These are phyloP conservation scores for Alternaria consortialis DNA, from an alignment of 2,329 filamentous ascomycete genomes.

Conservation along the genomic window DNA sequence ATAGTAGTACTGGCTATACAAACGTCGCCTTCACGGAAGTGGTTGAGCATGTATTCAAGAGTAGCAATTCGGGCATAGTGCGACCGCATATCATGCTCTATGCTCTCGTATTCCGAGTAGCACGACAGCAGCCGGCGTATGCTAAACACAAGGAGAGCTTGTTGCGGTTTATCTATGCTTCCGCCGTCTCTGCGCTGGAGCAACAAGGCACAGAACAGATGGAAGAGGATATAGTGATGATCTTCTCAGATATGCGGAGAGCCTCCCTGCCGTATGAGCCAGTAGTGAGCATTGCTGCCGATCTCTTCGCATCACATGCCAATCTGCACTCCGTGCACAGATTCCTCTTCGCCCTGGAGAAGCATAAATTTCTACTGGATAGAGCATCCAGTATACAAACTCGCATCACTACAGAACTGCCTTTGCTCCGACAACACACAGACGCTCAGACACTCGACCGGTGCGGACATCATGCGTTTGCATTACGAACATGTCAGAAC, in stretches of 20 bases:
- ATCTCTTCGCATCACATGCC: slow-evolving; percentile 15
- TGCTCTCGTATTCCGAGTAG: slow-evolving; percentile 7
- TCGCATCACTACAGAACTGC: slow-evolving; percentile 11
- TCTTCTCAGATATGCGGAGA: slow-evolving; percentile 24
- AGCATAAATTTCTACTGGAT: slow-evolving; percentile 17
- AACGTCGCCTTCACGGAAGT: slow-evolving; percentile 5
- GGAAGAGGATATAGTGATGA: slow-evolving; percentile 19
- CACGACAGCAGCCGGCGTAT: background rate
- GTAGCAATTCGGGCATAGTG: background rate
- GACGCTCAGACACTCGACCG: slow-evolving; percentile 3
- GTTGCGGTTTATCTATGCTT: slow-evolving; percentile 6
- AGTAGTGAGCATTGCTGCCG: slow-evolving; percentile 20
- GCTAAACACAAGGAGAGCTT: slow-evolving; percentile 2
- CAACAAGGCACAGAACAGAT: slow-evolving; percentile 1
- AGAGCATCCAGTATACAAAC: slow-evolving; percentile 13
- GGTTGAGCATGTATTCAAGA: slow-evolving; percentile 7
- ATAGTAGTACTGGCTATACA: background rate
- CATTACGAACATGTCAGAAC: slow-evolving; percentile 11
- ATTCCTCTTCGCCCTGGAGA: slow-evolving; percentile 18
- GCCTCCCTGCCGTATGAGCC: slow-evolving; percentile 24
- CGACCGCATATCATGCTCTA: slow-evolving; percentile 7
- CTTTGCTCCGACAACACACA: slow-evolving; percentile 10
- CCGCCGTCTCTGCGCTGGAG: background rate
- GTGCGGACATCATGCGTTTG: slow-evolving; percentile 17
- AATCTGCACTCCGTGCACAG: slow-evolving; percentile 16